These are phyloP conservation scores for Heritiera littoralis DNA, from an alignment of 345 rosid species.

Conservation along the genomic window DNA sequence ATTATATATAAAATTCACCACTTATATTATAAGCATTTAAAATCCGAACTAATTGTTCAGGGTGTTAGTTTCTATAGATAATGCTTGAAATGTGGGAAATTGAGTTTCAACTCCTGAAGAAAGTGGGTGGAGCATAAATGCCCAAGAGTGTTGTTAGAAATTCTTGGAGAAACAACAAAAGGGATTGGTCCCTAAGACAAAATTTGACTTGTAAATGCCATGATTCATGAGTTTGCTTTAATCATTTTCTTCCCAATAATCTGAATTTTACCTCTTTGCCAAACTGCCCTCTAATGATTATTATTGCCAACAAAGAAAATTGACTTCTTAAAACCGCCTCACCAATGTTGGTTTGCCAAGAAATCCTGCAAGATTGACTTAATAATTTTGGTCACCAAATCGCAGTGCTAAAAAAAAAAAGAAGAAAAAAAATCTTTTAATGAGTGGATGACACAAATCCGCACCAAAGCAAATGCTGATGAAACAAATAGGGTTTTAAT, in stretches of 20 bases:
- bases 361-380: conserved; percentile 11
- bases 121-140: background rate
- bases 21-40: no score
- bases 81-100: background rate
- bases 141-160: background rate
- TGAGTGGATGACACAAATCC: conserved; percentile 38
- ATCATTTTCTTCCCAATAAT: conserved; percentile 12
- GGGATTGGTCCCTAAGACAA: background rate
- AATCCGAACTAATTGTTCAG: no score
- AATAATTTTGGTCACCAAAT: background rate
- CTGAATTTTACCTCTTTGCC: background rate
- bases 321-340: conserved; percentile 33
- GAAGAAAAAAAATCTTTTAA: background rate
- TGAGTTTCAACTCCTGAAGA: background rate
- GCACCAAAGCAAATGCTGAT: conserved; percentile 29
- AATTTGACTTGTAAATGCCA: background rate
- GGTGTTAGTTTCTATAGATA: background rate
- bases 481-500: background rate
- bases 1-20: no score
- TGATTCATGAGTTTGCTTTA: conserved; percentile 3
- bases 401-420: background rate
- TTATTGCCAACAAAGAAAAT: conserved; percentile 4
- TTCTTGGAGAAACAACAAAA: background rate
- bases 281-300: background rate
- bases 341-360: conserved; percentile 36